Evolutionary conservation across 208 protist species (phyloP).

Genomic region (Trypanosomatidae sp.): DNA sequence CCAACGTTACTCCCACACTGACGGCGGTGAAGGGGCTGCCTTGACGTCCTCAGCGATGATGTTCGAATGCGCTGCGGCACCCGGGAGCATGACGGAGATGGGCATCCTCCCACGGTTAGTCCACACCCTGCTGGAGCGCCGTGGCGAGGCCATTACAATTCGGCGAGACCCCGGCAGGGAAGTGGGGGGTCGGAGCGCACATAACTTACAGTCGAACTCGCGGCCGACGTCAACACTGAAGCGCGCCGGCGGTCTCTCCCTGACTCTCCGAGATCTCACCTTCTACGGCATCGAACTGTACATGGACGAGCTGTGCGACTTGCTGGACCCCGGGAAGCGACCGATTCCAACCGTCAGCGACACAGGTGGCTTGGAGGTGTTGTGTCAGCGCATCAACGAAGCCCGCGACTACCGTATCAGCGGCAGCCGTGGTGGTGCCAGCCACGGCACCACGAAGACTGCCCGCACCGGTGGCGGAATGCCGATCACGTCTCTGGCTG

Average conservation of each 20-base stretch:
- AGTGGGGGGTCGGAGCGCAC: background rate
- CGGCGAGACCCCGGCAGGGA: conserved; percentile 18
- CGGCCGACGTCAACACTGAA: conserved; percentile 8
- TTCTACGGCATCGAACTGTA: conserved; percentile 90
- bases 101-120: conserved; percentile 84
- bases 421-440: conserved; percentile 16
- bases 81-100: conserved; percentile 34
- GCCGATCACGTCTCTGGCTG: conserved; percentile 53
- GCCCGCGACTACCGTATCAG: conserved; percentile 27
- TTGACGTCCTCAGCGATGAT: background rate
- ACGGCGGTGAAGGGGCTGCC: background rate
- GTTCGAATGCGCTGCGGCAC: background rate
- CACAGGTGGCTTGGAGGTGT: conserved; percentile 63
- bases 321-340: conserved; percentile 79
- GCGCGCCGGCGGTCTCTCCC: conserved; percentile 18
- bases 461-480: conserved; percentile 54
- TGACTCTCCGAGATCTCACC: conserved; percentile 67
- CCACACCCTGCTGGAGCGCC: conserved; percentile 72
- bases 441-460: conserved; percentile 4
- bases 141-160: conserved; percentile 48
- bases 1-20: conserved; percentile 3
- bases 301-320: conserved; percentile 80
- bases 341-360: conserved; percentile 57
- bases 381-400: conserved; percentile 71
- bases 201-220: background rate